Percentiles rank a stretch among this genome's conserved stretches.
Evolutionary conservation across 1,139 yeast species (phyloP).

Genomic region (Yamadazyma pseudoaaseri): DNA sequence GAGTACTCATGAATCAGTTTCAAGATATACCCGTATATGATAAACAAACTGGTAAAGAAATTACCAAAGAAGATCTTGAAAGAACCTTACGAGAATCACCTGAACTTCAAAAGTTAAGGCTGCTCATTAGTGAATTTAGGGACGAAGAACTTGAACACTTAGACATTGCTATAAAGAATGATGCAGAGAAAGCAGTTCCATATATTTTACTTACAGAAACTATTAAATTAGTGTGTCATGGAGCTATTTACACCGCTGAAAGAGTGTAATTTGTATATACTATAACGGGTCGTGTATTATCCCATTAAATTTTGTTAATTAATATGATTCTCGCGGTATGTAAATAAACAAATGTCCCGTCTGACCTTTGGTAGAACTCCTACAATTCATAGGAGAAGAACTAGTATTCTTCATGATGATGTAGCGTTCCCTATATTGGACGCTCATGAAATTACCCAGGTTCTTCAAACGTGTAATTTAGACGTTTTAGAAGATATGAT

Average conservation of each 20-base stretch:
- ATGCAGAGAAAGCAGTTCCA: constrained; percentile 92
- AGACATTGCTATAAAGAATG: constrained; percentile 88
- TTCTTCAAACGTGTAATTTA: constrained; percentile 65
- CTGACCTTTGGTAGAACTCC: constrained; percentile 10
- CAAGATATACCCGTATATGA: constrained; percentile 41
- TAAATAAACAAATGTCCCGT: constrained; percentile 15
- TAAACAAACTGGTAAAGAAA: constrained; percentile 36
- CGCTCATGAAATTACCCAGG: constrained; percentile 57
- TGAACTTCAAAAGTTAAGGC: constrained; percentile 60
- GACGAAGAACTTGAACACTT: constrained; percentile 96
- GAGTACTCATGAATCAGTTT: constrained; percentile 68
- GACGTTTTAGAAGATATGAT: constrained; percentile 63
- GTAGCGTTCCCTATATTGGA: constrained; percentile 65
- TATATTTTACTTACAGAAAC: constrained; percentile 84
- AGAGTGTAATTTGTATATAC: constrained; percentile 42
- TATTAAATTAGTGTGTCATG: constrained; percentile 76
- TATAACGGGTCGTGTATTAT: background rate
- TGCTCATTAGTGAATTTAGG: constrained; percentile 71
- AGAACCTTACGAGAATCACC: constrained; percentile 37
- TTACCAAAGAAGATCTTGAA: constrained; percentile 20
- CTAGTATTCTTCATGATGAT: constrained; percentile 21
- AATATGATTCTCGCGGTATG: no score
- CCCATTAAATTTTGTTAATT: no score
- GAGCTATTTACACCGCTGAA: constrained; percentile 93
- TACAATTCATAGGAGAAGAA: constrained; percentile 14